Conservation (phyloP, 2,329 filamentous ascomycete species). For the Talaromyces sp. region DNA sequence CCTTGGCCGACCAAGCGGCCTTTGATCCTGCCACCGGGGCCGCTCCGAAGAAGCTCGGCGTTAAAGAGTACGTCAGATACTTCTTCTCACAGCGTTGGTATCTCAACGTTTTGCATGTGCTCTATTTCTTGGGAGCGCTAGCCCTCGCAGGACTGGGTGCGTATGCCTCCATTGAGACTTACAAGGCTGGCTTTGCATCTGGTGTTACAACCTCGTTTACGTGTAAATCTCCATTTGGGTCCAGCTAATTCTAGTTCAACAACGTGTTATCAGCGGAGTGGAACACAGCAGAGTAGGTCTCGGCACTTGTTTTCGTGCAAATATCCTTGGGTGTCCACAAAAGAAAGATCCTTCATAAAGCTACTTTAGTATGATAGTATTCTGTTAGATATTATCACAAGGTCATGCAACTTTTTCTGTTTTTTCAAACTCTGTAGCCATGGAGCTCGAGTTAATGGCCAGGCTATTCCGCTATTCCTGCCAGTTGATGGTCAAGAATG, state of each 20-base stretch:
- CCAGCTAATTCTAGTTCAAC: neutral
- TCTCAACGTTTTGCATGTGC: neutral
- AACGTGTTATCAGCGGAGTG: neutral
- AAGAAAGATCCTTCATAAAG: neutral
- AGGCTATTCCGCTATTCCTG: too few species aligned
- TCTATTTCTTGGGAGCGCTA: neutral
- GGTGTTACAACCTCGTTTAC: neutral
- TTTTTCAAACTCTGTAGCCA: neutral
- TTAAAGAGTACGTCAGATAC: neutral
- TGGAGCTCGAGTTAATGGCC: too few species aligned
- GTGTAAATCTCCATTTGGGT: neutral
- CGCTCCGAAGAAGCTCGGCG: neutral
- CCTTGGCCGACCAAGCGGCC: constrained; percentile 19
- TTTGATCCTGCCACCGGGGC: constrained; percentile 18
- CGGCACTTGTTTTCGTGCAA: neutral
- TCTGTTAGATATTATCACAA: too few species aligned
- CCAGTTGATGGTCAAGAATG: too few species aligned
- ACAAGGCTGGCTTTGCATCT: neutral
- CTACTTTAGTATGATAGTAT: too few species aligned
- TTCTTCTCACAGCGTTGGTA: neutral
- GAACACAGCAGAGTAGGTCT: neutral
- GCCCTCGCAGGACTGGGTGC: neutral
- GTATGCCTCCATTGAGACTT: neutral
- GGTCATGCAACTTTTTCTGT: neutral
- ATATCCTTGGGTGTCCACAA: neutral